Evolutionary conservation across 495 filamentous ascomycete species (phyloP).

Genomic region (Aspergillus incahuasiensis): DNA sequence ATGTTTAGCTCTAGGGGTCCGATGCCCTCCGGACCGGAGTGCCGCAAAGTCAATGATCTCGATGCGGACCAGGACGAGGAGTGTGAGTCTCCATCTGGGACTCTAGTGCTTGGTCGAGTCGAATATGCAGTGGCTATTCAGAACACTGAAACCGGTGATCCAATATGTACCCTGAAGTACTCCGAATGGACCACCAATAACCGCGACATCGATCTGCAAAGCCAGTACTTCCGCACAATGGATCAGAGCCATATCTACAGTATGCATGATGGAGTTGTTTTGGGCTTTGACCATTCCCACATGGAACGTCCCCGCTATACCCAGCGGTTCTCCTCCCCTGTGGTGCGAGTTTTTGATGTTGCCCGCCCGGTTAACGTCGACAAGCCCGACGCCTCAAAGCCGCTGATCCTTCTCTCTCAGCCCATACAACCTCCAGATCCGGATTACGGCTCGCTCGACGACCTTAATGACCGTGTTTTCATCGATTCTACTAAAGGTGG

Average conservation of each 20-base stretch:
- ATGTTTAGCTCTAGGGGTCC: constrained; percentile 58
- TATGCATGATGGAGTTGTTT: constrained; percentile 78
- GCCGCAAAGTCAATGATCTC: constrained; percentile 54
- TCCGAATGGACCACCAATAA: constrained; percentile 95
- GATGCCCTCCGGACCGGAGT: constrained; percentile 45
- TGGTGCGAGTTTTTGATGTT: constrained; percentile 88
- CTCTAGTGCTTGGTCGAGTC: constrained; percentile 72
- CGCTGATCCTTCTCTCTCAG: constrained; percentile 79
- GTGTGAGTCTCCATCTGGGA: constrained; percentile 65
- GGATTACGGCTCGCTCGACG: constrained; percentile 51
- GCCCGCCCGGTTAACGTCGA: constrained; percentile 60
- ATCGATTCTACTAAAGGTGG: constrained; percentile 80
- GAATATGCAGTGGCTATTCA: constrained; percentile 87
- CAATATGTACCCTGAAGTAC: constrained; percentile 85
- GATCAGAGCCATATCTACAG: constrained; percentile 87
- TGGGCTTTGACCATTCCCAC: constrained; percentile 68
- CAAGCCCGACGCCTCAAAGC: constrained; percentile 50
- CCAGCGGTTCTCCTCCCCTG: constrained; percentile 72
- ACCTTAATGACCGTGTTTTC: constrained; percentile 65
- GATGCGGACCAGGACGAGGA: constrained; percentile 65
- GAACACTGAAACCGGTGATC: constrained; percentile 65
- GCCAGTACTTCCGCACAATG: constrained; percentile 72
- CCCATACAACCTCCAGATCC: constrained; percentile 63
- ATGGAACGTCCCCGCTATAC: constrained; percentile 54
- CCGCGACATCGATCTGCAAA: constrained; percentile 79